These are phyloP conservation scores for Mortierella sp. DNA, from an alignment of 371 early-diverging fungal genomes.

Conservation along the genomic window DNA sequence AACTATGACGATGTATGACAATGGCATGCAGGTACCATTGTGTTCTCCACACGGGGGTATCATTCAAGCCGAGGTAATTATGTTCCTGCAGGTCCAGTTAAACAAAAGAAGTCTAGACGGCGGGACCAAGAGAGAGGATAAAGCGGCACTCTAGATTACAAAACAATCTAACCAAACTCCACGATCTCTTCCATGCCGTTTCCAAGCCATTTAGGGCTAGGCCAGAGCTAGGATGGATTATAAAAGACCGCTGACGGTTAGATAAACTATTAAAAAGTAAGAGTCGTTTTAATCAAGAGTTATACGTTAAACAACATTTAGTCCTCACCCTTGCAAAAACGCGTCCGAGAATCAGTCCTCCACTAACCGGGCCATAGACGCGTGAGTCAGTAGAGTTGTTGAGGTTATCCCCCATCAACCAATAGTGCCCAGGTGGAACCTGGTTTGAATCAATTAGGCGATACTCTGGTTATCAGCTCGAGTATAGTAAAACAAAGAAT, in stretches of 20 bases:
- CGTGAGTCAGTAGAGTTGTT: constrained; percentile 87
- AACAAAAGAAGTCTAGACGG: not conserved
- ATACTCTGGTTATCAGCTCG: not conserved
- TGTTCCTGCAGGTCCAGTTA: not conserved
- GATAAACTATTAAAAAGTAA: not conserved
- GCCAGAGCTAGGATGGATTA: constrained; percentile 33
- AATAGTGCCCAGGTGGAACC: constrained; percentile 78
- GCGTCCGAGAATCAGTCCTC: constrained; percentile 82
- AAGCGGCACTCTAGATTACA: not conserved
- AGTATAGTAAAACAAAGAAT: not conserved
- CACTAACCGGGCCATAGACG: constrained; percentile 85
- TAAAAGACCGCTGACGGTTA: not conserved
- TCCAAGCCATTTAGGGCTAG: constrained; percentile 47
- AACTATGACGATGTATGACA: not conserved
- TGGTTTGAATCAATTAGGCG: constrained; percentile 13
- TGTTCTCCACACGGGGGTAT: not conserved
- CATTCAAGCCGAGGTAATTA: not conserved
- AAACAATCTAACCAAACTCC: constrained; percentile 21
- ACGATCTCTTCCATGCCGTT: constrained; percentile 47
- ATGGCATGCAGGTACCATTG: not conserved
- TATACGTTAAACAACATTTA: not conserved
- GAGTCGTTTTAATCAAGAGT: not conserved
- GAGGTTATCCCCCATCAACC: constrained; percentile 85
- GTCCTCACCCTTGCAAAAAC: constrained; percentile 76
- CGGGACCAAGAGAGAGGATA: too few species aligned